Evolutionary conservation across 805 yeast species (phyloP).

Genomic region (Metschnikowia kunwiensis): DNA sequence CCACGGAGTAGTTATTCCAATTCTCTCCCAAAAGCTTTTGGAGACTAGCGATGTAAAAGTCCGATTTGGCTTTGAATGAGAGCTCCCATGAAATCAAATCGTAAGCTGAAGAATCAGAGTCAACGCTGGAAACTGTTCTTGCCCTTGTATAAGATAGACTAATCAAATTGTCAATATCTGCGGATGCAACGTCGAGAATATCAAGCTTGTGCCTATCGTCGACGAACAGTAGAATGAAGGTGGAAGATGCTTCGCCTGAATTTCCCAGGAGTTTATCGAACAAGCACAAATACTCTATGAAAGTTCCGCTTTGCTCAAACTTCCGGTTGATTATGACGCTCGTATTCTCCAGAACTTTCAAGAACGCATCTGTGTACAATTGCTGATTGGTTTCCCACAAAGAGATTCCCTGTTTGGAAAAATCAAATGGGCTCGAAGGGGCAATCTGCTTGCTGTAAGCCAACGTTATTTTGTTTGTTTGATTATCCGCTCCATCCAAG

Average conservation of each 20-base stretch:
- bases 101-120: background rate
- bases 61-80: conserved; percentile 18
- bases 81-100: conserved; percentile 2
- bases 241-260: conserved; percentile 7
- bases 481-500: conserved; percentile 15
- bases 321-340: conserved; percentile 23
- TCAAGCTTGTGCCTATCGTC: conserved; percentile 36
- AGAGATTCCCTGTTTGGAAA: conserved; percentile 29
- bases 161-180: conserved; percentile 22
- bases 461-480: conserved; percentile 21
- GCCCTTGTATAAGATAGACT: conserved; percentile 3
- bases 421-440: conserved; percentile 30
- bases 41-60: conserved; percentile 25
- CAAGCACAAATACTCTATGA: conserved; percentile 28
- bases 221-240: conserved; percentile 21
- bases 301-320: conserved; percentile 24
- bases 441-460: conserved; percentile 31
- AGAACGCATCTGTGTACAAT: conserved; percentile 22
- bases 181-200: conserved; percentile 28
- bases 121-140: background rate
- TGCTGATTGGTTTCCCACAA: conserved; percentile 31
- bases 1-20: conserved; percentile 45
- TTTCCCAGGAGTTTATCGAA: conserved; percentile 23
- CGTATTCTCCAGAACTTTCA: conserved; percentile 23
- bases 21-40: conserved; percentile 29